Base-by-base conservation (phyloP, 257 asterid genomes). In the Ilex asprella region DNA sequence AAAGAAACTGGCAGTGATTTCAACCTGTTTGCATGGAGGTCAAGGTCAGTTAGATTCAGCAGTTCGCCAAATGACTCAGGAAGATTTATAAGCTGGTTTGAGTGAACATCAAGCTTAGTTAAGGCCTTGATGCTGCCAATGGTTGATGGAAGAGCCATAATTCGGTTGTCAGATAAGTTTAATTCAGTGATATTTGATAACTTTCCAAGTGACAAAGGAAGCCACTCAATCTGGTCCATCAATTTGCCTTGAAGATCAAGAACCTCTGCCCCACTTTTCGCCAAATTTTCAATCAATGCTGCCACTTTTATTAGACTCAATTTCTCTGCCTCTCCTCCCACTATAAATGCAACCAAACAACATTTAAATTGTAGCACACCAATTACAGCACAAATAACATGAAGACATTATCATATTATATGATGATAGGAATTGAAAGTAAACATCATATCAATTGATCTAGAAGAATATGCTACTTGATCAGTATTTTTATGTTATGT, bases 211-310 rank as follows among this genome's bases (percentile, higher is more conserved):
- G 96, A 81, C 12, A 79, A 53, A 11, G 97, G 97, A 67, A 91
- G 87, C 97, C 97, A 91, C 70, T 91, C 97, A 43, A 87, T 61
- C 70, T 84, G 86, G 68, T 82, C 89, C 87, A 78, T 75, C 71
- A 91, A 75, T 67, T 70, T 87, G 53, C 86, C 88, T 65, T 59
- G 78, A 59, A 91, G 87, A 82, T 91, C 80, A 62, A 91, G 71
- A 70, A 81, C 47, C 30, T 55, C 68, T 31, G 75, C 84, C 63
- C 78, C 79, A 2, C 65, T 73, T 79, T 78, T 77, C 9, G 79
- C 85, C 39, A 67, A 67, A 21, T 66, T 70, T 70, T 91, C 97
- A 29, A 91, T 77, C 44, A 76, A 27, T 14, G 86, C 86, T 57
- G 91, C 95, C 73, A 85, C 81, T 62, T 77, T 63, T 82, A 84